These are phyloP conservation scores for Mycena belliarum DNA, from an alignment of 768 basidiomycete genomes.

Conservation along the genomic window DNA sequence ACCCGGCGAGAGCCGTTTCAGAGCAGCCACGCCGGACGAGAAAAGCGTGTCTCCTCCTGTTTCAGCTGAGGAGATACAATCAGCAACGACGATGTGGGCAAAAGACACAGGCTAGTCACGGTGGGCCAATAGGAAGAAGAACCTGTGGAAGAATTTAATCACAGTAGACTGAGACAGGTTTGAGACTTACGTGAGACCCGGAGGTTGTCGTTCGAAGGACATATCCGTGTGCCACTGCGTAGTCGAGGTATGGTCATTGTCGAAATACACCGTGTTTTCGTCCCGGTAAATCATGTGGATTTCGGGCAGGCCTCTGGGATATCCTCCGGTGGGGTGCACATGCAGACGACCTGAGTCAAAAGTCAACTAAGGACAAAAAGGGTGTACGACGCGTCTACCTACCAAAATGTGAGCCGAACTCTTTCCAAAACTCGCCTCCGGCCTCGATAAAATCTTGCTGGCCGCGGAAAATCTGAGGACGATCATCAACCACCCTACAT, in stretches of 20 bases:
- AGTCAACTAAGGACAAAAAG: not conserved
- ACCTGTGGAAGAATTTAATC: not conserved
- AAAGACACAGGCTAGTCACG: not conserved
- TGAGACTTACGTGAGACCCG: slow-evolving; percentile 58
- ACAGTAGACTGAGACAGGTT: not conserved
- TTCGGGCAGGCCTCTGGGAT: slow-evolving; percentile 53
- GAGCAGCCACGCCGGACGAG: slow-evolving; percentile 57
- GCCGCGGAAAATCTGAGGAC: slow-evolving; percentile 46
- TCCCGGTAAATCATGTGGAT: slow-evolving; percentile 66
- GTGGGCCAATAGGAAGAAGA: slow-evolving; percentile 5
- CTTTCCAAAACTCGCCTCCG: slow-evolving; percentile 45
- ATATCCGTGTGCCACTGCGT: slow-evolving; percentile 49
- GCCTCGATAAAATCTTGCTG: slow-evolving; percentile 57
- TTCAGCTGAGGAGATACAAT: slow-evolving; percentile 26
- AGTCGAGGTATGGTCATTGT: slow-evolving; percentile 42
- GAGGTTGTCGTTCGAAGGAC: slow-evolving; percentile 60
- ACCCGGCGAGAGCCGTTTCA: slow-evolving; percentile 56
- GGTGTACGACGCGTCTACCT: not conserved
- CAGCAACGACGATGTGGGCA: not conserved
- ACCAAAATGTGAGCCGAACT: slow-evolving; percentile 53
- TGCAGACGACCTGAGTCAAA: slow-evolving; percentile 41
- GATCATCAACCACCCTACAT: not conserved
- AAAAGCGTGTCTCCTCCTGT: slow-evolving; percentile 56
- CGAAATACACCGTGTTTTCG: slow-evolving; percentile 49
- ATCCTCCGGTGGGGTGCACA: slow-evolving; percentile 60